Conservation (phyloP, 2,329 filamentous ascomycete species). For the Talaromyces funiculosus region DNA sequence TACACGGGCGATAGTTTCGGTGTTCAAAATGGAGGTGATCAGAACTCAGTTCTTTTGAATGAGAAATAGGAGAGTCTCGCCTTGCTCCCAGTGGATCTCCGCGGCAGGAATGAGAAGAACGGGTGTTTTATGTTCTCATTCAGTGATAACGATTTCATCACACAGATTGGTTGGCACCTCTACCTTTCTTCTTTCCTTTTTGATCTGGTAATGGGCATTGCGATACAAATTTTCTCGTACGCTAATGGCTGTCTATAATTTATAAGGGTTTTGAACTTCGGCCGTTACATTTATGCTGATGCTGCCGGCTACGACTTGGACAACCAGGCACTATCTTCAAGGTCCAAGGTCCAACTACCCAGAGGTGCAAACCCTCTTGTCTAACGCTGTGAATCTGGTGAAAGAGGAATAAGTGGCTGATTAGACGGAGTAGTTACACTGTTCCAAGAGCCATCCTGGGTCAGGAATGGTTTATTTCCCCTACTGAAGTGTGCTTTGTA, state of each 20-base stretch:
- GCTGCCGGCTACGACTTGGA: constrained; percentile 53
- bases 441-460: not conserved
- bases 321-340: constrained; percentile 58
- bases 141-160: constrained; percentile 71
- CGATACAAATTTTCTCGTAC: not conserved
- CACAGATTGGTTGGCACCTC: constrained; percentile 55
- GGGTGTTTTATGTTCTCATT: constrained; percentile 64
- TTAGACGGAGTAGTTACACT: not conserved
- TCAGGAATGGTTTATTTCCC: not conserved
- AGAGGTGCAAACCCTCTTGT: constrained; percentile 2
- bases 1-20: constrained; percentile 66
- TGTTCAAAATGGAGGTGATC: constrained; percentile 60
- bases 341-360: constrained; percentile 22
- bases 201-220: not conserved
- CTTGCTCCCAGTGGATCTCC: constrained; percentile 53
- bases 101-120: constrained; percentile 38
- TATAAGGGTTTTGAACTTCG: constrained; percentile 53
- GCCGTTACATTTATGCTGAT: constrained; percentile 53
- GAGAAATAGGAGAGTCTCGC: constrained; percentile 73
- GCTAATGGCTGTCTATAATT: not conserved
- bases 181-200: not conserved
- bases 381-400: not conserved
- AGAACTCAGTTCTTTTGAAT: constrained; percentile 57
- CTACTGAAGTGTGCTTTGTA: not conserved
- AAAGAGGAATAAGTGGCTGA: not conserved